phyloP scores from a whole-genome alignment of 768 basidiomycete genomes.

The Lactifluus piperatus region DNA sequence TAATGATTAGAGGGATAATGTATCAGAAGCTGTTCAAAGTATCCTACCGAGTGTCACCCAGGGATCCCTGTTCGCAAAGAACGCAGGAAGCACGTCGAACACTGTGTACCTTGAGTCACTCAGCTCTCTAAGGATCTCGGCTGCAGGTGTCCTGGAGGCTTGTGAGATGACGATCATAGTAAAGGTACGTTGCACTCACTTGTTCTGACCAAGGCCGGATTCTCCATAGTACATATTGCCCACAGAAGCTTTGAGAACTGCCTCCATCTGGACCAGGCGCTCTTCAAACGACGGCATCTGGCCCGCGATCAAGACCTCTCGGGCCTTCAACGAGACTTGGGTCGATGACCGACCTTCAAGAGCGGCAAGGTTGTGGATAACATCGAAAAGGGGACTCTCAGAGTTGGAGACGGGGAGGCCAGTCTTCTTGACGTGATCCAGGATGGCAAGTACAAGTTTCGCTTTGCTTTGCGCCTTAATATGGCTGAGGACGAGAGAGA shows the following conservation, averaged over 20 bases:
- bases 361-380: slow-evolving; percentile 71
- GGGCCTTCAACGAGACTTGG: slow-evolving; percentile 86
- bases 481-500: slow-evolving; percentile 83
- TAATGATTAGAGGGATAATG: neutral
- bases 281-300: slow-evolving; percentile 98
- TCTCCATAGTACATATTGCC: slow-evolving; percentile 88
- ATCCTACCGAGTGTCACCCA: slow-evolving; percentile 73
- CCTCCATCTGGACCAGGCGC: slow-evolving; percentile 88
- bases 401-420: slow-evolving; percentile 65
- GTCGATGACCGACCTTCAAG: slow-evolving; percentile 93
- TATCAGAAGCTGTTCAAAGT: too few species aligned
- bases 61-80: slow-evolving; percentile 83
- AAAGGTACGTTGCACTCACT: slow-evolving; percentile 14
- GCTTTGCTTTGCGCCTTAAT: slow-evolving; percentile 92
- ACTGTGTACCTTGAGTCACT: slow-evolving; percentile 96
- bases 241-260: slow-evolving; percentile 82
- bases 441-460: slow-evolving; percentile 74
- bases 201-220: slow-evolving; percentile 55
- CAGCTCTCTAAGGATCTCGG: slow-evolving; percentile 84
- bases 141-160: slow-evolving; percentile 58
- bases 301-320: slow-evolving; percentile 92
- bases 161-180: neutral
- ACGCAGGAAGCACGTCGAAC: slow-evolving; percentile 92
- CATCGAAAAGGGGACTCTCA: slow-evolving; percentile 66
- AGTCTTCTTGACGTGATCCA: slow-evolving; percentile 84